Conservation (phyloP, 192 early-diverging fungal genomes). For the Tieghemiomyces parasiticus region DNA sequence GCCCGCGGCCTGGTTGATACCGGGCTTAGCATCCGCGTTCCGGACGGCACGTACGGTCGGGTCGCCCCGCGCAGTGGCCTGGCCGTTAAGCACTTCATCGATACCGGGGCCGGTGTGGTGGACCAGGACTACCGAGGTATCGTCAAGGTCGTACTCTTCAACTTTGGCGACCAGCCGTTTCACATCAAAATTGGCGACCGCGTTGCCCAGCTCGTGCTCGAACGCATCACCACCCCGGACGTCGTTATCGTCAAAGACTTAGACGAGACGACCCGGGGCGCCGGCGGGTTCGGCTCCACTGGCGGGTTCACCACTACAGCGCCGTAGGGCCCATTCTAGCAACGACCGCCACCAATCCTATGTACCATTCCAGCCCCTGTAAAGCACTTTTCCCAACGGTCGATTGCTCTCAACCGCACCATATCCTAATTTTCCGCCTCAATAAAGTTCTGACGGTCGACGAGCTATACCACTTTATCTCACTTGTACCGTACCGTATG, state of each 20-base stretch:
- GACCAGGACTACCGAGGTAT: constrained; percentile 85
- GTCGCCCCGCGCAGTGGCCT: constrained; percentile 89
- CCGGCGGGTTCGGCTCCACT: constrained; percentile 54
- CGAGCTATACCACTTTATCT: too few relatives aligned
- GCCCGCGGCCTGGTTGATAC: constrained; percentile 66
- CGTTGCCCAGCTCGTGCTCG: constrained; percentile 89
- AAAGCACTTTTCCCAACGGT: too few relatives aligned
- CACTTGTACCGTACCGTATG: too few relatives aligned
- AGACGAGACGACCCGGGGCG: constrained; percentile 37
- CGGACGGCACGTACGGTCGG: constrained; percentile 81
- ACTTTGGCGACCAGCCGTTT: constrained; percentile 59
- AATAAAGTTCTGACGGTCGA: too few relatives aligned
- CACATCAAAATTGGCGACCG: constrained; percentile 77
- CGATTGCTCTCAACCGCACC: too few relatives aligned
- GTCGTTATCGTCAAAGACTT: constrained; percentile 47
- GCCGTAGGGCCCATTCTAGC: too few relatives aligned
- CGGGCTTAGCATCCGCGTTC: constrained; percentile 73
- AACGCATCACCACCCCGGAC: constrained; percentile 64
- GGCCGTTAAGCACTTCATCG: constrained; percentile 79
- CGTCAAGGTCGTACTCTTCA: constrained; percentile 76
- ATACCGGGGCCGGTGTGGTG: constrained; percentile 81
- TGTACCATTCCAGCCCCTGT: too few relatives aligned
- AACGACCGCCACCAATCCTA: too few relatives aligned
- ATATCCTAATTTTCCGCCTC: too few relatives aligned
- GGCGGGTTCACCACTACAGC: constrained; percentile 26